Percentiles rank a stretch among this genome's conserved stretches.
Conservation (phyloP, 129 eudicot genomes). For the Lactuca saligna region DNA sequence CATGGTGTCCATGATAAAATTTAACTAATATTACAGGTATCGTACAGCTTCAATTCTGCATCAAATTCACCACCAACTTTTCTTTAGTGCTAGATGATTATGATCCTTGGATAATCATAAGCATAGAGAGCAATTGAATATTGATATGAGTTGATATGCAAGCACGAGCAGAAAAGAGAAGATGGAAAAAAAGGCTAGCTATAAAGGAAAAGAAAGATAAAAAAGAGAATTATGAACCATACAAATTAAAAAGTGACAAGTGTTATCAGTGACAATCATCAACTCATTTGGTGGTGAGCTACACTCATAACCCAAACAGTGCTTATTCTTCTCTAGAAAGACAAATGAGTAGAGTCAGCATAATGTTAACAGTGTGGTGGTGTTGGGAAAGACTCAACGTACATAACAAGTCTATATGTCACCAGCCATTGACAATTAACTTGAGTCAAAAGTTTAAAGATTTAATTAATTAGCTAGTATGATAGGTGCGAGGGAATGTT, state of each 20-base stretch:
- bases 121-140: conserved; percentile 8
- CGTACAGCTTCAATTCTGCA: conserved; percentile 40
- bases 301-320: conserved; percentile 42
- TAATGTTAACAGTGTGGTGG: not conserved
- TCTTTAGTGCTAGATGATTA: conserved; percentile 18
- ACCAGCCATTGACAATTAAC: conserved; percentile 9
- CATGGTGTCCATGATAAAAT: conserved; percentile 47
- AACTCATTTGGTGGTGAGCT: conserved; percentile 67
- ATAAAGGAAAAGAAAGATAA: conserved; percentile 33
- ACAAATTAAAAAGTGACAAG: conserved; percentile 58
- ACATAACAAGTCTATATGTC: conserved; percentile 9
- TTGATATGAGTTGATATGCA: conserved; percentile 28
- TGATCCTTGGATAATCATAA: conserved; percentile 46
- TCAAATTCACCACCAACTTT: conserved; percentile 48
- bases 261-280: conserved; percentile 59
- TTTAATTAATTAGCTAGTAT: no score
- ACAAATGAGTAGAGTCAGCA: conserved; percentile 22
- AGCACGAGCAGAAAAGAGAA: conserved; percentile 30
- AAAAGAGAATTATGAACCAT: conserved; percentile 42
- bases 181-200: conserved; percentile 26
- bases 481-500: not conserved
- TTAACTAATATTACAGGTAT: not conserved
- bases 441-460: not conserved
- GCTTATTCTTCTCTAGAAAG: conserved; percentile 31
- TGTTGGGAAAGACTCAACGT: conserved; percentile 4